Base-by-base conservation (phyloP, 805 yeast genomes). In the Kodamaea kaohsiungensis region DNA sequence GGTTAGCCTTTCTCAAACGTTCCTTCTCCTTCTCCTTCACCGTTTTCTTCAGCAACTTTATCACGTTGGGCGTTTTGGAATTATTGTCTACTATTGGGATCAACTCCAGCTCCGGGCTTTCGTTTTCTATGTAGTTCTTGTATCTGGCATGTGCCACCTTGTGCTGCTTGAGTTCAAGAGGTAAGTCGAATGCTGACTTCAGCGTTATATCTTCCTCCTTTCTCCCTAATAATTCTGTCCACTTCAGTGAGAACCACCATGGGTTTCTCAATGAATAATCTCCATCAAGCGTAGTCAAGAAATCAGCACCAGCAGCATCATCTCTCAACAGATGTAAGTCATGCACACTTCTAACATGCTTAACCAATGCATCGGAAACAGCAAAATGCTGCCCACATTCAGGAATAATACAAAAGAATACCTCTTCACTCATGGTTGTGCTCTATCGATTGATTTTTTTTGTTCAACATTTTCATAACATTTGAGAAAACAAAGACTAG, bases 361-460 rank as follows among this genome's bases (percentile, higher is more conserved):
- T 81, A 16, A 85, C 79, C 56, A 88, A 73, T 0, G 87, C 88
- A 57, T 84, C 88, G 0, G 85, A 73, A 52, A 87, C 66, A 0
- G 83, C 78, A 62, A 85, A 86, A 46, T 78, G 77, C 56, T 81
- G 77, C 49, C 78, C 79, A 66, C 93, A 88, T 58, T 85, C 89
- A 1, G 89, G 89, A 12, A 86, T 71, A 1, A 81, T 76, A 65
- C 93, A 88, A 13, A 43, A 53, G 59, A 80, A 85, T 37, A 89
- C 89, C 60, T 78, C 78, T 60, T 86, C 88, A 1, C 87, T 85
- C 0, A 88, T 82, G 65, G 88, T 93, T 1, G 82, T 75, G 0
- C 87, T 86, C 35, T 9, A 30, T 12, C 10, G 66, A 10, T 35
- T 19, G 33, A 8, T 16, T 30, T n/a, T n/a, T 30, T 22, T 48